A percentile compares a stretch with the other conserved stretches of the same genome.
Conservation (phyloP, 176 grass and related monocot species). For the Oryza glaberrima region DNA sequence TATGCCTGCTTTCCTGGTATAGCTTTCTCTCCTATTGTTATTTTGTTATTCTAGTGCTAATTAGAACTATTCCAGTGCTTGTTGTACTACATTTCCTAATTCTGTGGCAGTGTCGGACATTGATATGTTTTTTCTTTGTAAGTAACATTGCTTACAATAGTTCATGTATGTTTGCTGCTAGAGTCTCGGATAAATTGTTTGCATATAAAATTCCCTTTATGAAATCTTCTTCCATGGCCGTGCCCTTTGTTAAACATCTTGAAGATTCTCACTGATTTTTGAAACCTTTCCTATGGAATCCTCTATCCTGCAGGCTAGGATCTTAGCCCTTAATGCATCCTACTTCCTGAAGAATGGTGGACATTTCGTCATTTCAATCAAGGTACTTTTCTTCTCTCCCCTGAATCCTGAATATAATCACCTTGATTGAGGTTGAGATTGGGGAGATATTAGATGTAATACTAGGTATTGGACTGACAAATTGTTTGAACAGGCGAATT, state of each 20-base stretch:
- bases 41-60: not conserved
- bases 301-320: constrained; percentile 73
- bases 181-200: not conserved
- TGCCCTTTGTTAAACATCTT: not conserved
- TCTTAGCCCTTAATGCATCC: constrained; percentile 81
- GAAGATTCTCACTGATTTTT: not conserved
- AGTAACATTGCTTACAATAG: not conserved
- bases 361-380: constrained; percentile 94
- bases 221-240: not conserved
- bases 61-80: not conserved
- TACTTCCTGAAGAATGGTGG: constrained; percentile 93
- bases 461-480: not conserved
- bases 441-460: not conserved
- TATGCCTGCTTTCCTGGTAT: not conserved
- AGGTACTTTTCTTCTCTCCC: constrained; percentile 42
- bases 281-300: not conserved
- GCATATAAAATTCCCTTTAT: not conserved
- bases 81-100: not conserved
- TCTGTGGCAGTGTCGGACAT: not conserved
- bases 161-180: not conserved
- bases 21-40: not conserved
- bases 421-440: too few species aligned
- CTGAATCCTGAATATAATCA: not conserved
- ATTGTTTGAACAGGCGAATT: constrained; percentile 56
- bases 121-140: not conserved